Base-by-base conservation (phyloP, 2,329 filamentous ascomycete genomes). In the Cylindrodendrum hubeiense region DNA sequence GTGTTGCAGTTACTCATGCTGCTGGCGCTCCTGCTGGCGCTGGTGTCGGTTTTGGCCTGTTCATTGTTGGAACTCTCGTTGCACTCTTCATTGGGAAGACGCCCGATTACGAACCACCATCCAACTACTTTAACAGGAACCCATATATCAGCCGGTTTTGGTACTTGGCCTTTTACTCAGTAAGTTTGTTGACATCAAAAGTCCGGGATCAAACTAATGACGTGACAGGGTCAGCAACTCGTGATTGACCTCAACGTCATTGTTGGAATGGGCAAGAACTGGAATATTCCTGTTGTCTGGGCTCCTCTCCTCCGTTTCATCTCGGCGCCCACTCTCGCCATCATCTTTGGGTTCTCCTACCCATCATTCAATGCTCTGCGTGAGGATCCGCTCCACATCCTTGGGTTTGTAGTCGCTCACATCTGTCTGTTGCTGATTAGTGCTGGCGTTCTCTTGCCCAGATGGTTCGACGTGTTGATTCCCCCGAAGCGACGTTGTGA, bases 111-210 rank as follows among this genome's bases (percentile, higher is more conserved):
- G 26, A 51, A 5, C 69, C 69, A 5, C 82, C 83, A 0, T 78
- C 84, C 0, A 75, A 75, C 2, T 81, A 84, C 67, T 87, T 82
- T 76, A 76, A 76, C 4, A 71, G 69, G 6, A 85, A 80, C 39
- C 61, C 68, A 0, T 73, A 81, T 24, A 37, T 80, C 1, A 74
- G 76, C 39, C 80, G 79, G 1, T 81, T 87, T 49, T 89, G 85
- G 84, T 89, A 83, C 65, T 69, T 88, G 34, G 78, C 79, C 0
- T 86, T 87, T 66, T 89, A 89, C 75, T 89, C 86, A n/a, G 86
- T 87, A 80, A 76, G 84, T 51, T 12, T 8, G 24, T 24, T 9
- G 6, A 37, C 2, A 9, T 2, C 26, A 5, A n/a, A n/a, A n/a
- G n/a, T 22, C 2, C 7, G 15, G 4, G n/a, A 50, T 30, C 30